These are phyloP conservation scores for Biscogniauxia mediterranea DNA, from an alignment of 2,329 filamentous ascomycete species.

Conservation along the genomic window DNA sequence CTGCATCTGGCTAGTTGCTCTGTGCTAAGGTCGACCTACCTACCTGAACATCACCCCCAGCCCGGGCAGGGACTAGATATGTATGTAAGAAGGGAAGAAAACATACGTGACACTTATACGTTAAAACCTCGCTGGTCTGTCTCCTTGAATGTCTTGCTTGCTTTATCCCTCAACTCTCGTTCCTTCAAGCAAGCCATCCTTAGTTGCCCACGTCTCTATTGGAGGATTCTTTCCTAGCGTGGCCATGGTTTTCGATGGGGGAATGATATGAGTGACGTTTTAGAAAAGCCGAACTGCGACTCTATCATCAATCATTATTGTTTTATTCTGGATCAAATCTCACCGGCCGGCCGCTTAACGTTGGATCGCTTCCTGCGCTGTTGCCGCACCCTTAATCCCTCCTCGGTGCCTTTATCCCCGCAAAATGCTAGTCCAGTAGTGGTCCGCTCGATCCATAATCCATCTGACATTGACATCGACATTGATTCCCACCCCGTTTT, in stretches of 20 bases:
- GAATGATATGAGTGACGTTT: background rate
- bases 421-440: constrained; percentile 17
- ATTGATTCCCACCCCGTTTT: constrained; percentile 14
- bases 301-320: background rate
- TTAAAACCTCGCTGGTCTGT: background rate
- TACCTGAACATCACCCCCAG: no score
- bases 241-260: background rate
- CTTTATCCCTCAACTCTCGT: background rate
- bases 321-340: background rate
- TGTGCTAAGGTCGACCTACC: background rate
- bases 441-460: constrained; percentile 13
- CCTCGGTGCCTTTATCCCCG: constrained; percentile 22
- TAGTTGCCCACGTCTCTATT: background rate
- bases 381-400: constrained; percentile 6
- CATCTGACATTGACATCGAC: constrained; percentile 12
- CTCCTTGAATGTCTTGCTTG: background rate
- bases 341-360: background rate
- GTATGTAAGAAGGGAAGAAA: background rate
- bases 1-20: background rate
- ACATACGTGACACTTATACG: background rate
- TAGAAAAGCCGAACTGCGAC: background rate
- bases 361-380: background rate
- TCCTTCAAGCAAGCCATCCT: background rate
- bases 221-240: background rate
- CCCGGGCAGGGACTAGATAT: background rate